Evolutionary conservation across 164 flowering plant genomes (phyloP).

Genomic region (Euptelea pleiosperma): DNA sequence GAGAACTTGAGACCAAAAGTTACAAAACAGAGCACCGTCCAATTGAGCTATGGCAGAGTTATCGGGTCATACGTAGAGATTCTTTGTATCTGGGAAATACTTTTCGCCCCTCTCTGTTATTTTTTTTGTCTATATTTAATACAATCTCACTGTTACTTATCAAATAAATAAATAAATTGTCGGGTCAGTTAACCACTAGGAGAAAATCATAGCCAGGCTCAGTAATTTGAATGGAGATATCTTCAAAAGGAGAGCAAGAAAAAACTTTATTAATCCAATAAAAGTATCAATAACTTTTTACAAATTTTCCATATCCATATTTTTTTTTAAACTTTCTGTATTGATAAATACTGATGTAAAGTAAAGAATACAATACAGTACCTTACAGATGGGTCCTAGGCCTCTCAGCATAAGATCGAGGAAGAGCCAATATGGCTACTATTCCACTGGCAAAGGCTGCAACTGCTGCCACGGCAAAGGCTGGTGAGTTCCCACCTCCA

Average conservation of each 20-base stretch:
- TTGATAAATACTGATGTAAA: conserved; percentile 3
- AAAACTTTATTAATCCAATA: not conserved
- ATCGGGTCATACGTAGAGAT: too few species aligned
- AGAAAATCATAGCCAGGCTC: not conserved
- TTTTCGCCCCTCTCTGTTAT: too few species aligned
- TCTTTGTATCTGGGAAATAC: too few species aligned
- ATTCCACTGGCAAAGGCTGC: conserved; percentile 68
- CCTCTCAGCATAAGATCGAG: conserved; percentile 61
- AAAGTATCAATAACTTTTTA: conserved; percentile 15
- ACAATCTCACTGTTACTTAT: too few species aligned
- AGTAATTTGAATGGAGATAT: not conserved
- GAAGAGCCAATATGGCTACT: conserved; percentile 71
- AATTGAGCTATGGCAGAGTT: too few species aligned
- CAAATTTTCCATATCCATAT: conserved; percentile 7
- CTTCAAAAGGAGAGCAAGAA: not conserved
- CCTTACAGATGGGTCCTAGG: conserved; percentile 43
- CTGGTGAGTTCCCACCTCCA: conserved; percentile 92
- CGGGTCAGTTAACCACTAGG: not conserved
- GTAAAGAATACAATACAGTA: conserved; percentile 12
- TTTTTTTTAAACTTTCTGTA: not conserved
- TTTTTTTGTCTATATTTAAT: too few species aligned
- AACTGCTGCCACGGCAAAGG: conserved; percentile 68
- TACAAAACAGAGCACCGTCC: conserved; percentile 2
- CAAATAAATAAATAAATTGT: too few species aligned
- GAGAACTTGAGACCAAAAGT: conserved; percentile 5